Percentiles rank a stretch among this genome's conserved stretches.
Conservation (phyloP, 2,329 filamentous ascomycete species). For the Colletotrichum higginsianum region DNA sequence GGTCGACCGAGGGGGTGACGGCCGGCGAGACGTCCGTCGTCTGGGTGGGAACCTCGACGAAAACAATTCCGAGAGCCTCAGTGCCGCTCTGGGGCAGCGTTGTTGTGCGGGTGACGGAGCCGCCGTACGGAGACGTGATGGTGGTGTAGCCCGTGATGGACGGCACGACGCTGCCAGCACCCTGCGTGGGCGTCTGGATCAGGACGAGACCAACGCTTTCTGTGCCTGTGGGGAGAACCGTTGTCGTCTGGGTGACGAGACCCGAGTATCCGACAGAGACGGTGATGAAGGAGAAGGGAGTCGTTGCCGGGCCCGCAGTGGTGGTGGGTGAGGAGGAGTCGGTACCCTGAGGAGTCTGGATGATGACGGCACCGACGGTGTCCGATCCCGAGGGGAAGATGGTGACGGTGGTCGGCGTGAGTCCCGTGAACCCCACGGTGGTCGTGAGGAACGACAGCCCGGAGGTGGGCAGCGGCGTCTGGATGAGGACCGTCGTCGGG, state of each 20-base stretch:
- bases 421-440: slow-evolving; percentile 22
- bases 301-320: not conserved
- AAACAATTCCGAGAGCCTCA: not conserved
- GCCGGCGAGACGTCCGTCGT: not conserved
- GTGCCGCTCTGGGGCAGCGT: slow-evolving; percentile 2
- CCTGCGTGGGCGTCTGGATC: slow-evolving; percentile 26
- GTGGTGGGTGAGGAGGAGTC: not conserved
- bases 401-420: slow-evolving; percentile 11
- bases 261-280: slow-evolving; percentile 29
- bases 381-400: slow-evolving; percentile 30
- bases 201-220: slow-evolving; percentile 26
- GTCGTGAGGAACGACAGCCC: slow-evolving; percentile 20
- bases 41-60: slow-evolving; percentile 5
- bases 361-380: slow-evolving; percentile 30
- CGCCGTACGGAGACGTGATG: not conserved
- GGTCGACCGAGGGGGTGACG: not conserved
- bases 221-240: slow-evolving; percentile 13
- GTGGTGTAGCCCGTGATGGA: slow-evolving; percentile 3
- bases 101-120: not conserved
- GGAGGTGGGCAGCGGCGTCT: slow-evolving; percentile 23
- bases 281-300: slow-evolving; percentile 22
- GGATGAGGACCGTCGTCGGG: slow-evolving; percentile 22
- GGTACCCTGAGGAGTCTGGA: slow-evolving; percentile 16
- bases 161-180: not conserved
- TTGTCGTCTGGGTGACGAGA: slow-evolving; percentile 25